phyloP scores from a whole-genome alignment of 345 rosid species.

The Ceriops zippeliana region DNA sequence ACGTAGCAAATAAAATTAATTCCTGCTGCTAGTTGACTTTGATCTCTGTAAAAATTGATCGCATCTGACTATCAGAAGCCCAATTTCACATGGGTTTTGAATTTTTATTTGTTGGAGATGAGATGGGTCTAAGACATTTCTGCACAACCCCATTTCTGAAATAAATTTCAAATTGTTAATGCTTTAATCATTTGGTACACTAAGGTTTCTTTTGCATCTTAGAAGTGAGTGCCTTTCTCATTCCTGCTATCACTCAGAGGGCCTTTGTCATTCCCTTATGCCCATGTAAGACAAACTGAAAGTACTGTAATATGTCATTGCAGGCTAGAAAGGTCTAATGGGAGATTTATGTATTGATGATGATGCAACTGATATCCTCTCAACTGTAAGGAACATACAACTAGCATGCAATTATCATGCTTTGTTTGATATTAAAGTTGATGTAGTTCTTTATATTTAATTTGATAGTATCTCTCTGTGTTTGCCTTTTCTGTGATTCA shows the following conservation, averaged over 20 bases:
- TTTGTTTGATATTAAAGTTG: neutral
- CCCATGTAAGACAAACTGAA: too few relatives aligned
- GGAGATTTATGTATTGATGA: slow-evolving; percentile 30
- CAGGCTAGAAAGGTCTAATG: slow-evolving; percentile 35
- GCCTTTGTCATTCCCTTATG: neutral
- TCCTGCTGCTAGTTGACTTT: neutral
- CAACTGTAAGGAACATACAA: slow-evolving; percentile 33
- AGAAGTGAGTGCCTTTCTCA: slow-evolving; percentile 1
- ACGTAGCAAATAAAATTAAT: neutral
- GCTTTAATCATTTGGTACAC: neutral
- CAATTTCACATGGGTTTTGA: neutral
- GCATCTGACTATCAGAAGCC: neutral
- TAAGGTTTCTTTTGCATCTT: neutral
- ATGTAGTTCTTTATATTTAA: neutral
- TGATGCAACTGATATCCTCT: slow-evolving; percentile 22
- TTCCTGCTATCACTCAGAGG: neutral
- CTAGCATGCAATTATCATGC: neutral
- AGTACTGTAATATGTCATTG: neutral
- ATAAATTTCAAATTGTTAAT: neutral
- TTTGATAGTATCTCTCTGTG: neutral
- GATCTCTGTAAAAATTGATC: neutral
- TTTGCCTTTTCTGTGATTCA: slow-evolving; percentile 6
- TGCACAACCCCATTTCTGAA: neutral
- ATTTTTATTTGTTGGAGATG: neutral
- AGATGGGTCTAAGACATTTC: neutral